A percentile compares a stretch with the other conserved stretches of the same genome.
Conservation (phyloP, 1,284 basidiomycete species). For the Cystobasidiaceae sp. region DNA sequence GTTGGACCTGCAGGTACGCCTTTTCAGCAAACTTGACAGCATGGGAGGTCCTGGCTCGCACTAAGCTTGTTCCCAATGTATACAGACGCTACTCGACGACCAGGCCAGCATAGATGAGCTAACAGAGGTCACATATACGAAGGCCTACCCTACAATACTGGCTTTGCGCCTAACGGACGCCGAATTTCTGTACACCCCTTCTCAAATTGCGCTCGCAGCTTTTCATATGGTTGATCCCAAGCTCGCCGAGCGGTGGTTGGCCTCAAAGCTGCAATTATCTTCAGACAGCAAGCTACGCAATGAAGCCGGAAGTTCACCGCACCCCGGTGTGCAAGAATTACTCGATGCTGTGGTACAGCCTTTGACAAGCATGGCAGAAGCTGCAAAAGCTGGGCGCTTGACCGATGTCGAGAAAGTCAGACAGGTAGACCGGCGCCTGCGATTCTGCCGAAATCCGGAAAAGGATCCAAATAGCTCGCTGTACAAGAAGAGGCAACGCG, state of each 20-base stretch:
- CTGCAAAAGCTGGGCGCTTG: constrained; percentile 51
- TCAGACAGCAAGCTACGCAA: neutral
- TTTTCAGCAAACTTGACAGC: no score
- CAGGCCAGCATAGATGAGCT: constrained; percentile 33
- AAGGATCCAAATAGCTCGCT: constrained; percentile 80
- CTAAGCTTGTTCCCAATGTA: no score
- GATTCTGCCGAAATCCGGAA: constrained; percentile 84
- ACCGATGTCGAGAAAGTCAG: constrained; percentile 73
- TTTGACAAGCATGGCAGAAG: constrained; percentile 58
- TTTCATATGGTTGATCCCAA: constrained; percentile 61
- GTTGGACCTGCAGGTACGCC: constrained; percentile 76
- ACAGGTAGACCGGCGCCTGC: constrained; percentile 75
- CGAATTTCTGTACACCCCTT: constrained; percentile 87
- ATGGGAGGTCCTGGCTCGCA: no score
- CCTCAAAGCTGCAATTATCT: constrained; percentile 31
- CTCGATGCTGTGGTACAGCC: constrained; percentile 52
- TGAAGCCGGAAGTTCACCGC: neutral
- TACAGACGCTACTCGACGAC: constrained; percentile 50
- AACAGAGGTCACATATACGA: constrained; percentile 55
- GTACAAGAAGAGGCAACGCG: constrained; percentile 36
- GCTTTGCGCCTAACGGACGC: constrained; percentile 78
- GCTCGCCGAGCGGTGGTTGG: constrained; percentile 61
- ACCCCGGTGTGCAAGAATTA: constrained; percentile 38
- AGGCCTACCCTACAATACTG: constrained; percentile 60
- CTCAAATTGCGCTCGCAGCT: constrained; percentile 87